Evolutionary conservation across 768 basidiomycete genomes (phyloP), one percentile per base, ranked within the genome.

Genomic region (Suillus clintonianus): DNA sequence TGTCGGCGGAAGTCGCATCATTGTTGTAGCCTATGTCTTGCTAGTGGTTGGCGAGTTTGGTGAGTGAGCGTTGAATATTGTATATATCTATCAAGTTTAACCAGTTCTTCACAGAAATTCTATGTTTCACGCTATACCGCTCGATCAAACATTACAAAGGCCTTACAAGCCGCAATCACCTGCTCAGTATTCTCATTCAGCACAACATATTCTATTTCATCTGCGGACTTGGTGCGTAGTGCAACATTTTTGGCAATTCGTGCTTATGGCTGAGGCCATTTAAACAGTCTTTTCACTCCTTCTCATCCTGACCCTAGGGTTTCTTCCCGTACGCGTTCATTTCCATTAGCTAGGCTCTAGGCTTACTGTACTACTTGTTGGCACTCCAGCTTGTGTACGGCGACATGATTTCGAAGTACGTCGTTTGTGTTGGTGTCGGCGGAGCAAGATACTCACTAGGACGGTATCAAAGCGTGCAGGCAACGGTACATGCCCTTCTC

Each of bases 161-260:
- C 27, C 19, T 17, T 37, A 19, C 55, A n/a, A 9, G 22, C 27
- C 9, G 15, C 6, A 59, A 36, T 55, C 60, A 2, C 19, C 27
- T 61, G 11, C 27, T 61, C 47, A 53, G 27, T 17, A 55, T 36
- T 37, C 32, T 61, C n/a, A 14, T 61, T 27, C 60, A 59, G 36
- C 55, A 61, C 36, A 61, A 61, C 36, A 59, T 61, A 59, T 61
- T 61, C 11, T 61, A 61, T 19, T 61, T 61, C 32, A 22, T 30
- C 32, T 59, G 60, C 15, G 60, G 60, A 37, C n/a, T 61, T 4
- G 36, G 60, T 61, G 15, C 14, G 60, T 61, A 7, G 30, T 37
- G 30, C n/a, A 37, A 14, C 36, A 8, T 32, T 34, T 57, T 37
- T 27, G 42, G 6, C 5, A 19, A 13, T n/a, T n/a, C 50, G 8